Evolutionary conservation across 2,329 filamentous ascomycete species (phyloP), one percentile per base, ranked within the genome.

Genomic region (Cladophialophora yegresii): DNA sequence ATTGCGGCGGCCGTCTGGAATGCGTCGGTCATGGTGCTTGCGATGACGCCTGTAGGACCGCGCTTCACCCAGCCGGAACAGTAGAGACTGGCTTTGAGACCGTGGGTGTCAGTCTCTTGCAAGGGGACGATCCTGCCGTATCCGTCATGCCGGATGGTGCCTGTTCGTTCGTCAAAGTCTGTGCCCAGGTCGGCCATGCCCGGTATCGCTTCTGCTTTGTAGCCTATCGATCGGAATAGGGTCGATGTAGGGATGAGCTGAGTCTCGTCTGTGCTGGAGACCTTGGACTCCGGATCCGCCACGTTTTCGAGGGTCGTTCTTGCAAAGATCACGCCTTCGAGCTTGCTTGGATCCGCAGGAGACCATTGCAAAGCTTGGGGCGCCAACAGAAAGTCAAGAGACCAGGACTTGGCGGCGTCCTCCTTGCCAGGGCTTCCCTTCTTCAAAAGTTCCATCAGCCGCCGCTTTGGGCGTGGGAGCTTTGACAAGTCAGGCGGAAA

Each of bases 21-120:
- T 0, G 95, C 93, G 75, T 99, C 95, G 65, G 89, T 86, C 92
- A 99, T 96, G 0, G 95, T 99, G 32, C 89, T 92, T 1, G 93
- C 93, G 75, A 99, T 99, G 3, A 98, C 93, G 2, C 95, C 95
- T 0, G 92, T 97, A 0, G 95, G 93, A 0, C 95, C 95, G 40
- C 89, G 86, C 79, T 98, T 98, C 9, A 97, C 92, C 95, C 95
- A 99, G 0, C 95, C 95, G 16, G 93, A 90, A 69, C 92, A 96
- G 78, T 99, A 99, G 30, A 96, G 77, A n/a, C 58, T 58, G 13
- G 0, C 93, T 92, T 0, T 88, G 86, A 0, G 90, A 72, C 47
- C 54, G 20, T 40, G 33, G 22, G 47, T 50, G 16, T 64, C 61
- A 47, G 40, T 58, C 9, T 43, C 51, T 20, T 59, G 61, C n/a